A percentile compares a stretch with the other conserved stretches of the same genome.
These are phyloP conservation scores for Castanea mollissima DNA, from an alignment of 306 rosid genomes.

Conservation along the genomic window DNA sequence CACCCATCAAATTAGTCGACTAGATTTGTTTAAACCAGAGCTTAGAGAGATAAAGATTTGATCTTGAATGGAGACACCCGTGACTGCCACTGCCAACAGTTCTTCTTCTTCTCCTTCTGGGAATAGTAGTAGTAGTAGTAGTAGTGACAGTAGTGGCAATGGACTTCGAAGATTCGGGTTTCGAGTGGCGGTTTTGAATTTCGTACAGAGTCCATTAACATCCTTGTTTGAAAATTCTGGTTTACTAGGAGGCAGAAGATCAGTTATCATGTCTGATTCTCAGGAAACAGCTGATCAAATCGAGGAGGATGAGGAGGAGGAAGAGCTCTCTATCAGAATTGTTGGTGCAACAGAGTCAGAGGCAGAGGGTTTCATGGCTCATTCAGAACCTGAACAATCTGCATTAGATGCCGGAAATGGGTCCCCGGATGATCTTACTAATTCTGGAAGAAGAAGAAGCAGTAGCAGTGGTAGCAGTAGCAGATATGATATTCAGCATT, in stretches of 20 bases:
- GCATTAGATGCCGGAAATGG: not conserved
- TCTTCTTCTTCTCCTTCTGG: not conserved
- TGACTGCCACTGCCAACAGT: not conserved
- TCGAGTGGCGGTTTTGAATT: constrained; percentile 8
- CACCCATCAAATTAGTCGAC: too few species aligned
- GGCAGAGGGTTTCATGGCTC: not conserved
- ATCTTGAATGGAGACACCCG: not conserved
- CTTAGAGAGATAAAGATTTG: not conserved
- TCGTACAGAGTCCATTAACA: constrained; percentile 14
- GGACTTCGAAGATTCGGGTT: constrained; percentile 14
- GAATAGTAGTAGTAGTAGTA: not conserved
- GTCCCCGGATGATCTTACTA: not conserved
- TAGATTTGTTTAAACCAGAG: not conserved
- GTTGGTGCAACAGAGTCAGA: constrained; percentile 24
- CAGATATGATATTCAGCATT: constrained; percentile 68
- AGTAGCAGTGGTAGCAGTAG: not conserved
- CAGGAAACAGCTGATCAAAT: not conserved
- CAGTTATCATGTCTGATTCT: not conserved
- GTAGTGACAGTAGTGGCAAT: not conserved
- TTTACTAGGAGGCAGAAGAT: not conserved
- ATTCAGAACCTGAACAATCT: not conserved
- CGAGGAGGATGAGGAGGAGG: constrained; percentile 15
- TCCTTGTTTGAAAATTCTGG: constrained; percentile 27
- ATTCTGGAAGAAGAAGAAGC: not conserved
- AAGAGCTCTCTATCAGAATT: constrained; percentile 29